Evolutionary conservation across 1,284 basidiomycete genomes (phyloP).

Genomic region (Xerocomus nothofagi): DNA sequence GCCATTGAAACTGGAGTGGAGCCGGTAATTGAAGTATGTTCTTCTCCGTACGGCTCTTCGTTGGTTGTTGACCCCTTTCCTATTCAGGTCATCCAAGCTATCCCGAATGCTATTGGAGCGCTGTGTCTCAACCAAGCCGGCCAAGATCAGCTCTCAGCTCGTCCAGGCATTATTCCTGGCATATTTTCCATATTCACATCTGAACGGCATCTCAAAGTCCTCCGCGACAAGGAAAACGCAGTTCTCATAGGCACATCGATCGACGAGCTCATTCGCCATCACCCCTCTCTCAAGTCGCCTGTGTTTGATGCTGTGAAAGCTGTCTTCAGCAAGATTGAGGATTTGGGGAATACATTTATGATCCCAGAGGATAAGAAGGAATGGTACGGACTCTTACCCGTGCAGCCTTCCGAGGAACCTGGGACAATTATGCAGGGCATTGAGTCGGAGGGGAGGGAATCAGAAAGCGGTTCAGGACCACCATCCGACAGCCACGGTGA

Average conservation of each 20-base stretch:
- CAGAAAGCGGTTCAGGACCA: conserved; percentile 25
- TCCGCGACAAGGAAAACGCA: conserved; percentile 92
- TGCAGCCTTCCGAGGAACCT: conserved; percentile 35
- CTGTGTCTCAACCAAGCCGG: conserved; percentile 93
- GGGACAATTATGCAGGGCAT: conserved; percentile 58
- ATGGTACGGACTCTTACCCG: conserved; percentile 60
- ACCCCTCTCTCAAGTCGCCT: conserved; percentile 81
- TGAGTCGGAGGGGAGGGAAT: conserved; percentile 27
- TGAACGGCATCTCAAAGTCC: conserved; percentile 81
- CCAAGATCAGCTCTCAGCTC: conserved; percentile 76
- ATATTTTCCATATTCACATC: conserved; percentile 88
- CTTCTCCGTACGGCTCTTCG: background rate
- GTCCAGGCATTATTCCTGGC: conserved; percentile 78
- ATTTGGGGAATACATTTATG: conserved; percentile 62
- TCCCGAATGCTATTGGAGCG: conserved; percentile 96
- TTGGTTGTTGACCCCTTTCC: conserved; percentile 4
- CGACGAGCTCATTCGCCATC: conserved; percentile 96
- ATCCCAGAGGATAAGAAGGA: conserved; percentile 59
- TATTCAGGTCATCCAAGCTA: conserved; percentile 79
- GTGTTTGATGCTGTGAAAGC: conserved; percentile 77
- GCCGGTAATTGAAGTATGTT: conserved; percentile 77
- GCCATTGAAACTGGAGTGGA: conserved; percentile 86
- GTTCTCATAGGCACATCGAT: conserved; percentile 85
- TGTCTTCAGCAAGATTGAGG: conserved; percentile 72
- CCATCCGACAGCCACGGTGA: conserved; percentile 32